Evolutionary conservation across 139 green algal genomes (phyloP).

Genomic region (Chlorella vulgaris): DNA sequence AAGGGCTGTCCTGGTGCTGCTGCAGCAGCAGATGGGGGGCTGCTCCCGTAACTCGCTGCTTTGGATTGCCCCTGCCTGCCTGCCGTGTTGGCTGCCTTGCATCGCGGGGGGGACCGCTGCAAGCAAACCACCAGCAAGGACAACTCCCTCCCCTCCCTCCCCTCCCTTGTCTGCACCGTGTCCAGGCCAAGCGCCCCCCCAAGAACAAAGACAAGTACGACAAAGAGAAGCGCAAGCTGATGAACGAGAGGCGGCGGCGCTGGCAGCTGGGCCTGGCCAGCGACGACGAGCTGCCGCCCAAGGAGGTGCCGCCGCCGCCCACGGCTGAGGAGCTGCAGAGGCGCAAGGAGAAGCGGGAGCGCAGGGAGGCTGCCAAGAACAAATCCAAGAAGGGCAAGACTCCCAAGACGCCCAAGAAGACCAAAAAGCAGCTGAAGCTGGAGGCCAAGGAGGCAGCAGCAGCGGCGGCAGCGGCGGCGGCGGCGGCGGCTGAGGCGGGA

Average conservation of each 20-base stretch:
- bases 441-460: conserved; percentile 29
- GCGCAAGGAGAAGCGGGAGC: not conserved
- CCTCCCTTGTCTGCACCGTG: not conserved
- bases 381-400: conserved; percentile 14
- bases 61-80: no score
- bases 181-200: not conserved
- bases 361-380: not conserved
- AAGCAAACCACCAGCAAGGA: not conserved
- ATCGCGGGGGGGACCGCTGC: not conserved
- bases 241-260: not conserved
- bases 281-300: no score
- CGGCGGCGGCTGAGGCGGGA: not conserved
- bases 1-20: no score
- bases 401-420: conserved; percentile 32
- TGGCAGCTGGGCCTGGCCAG: no score
- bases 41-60: no score
- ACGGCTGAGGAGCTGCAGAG: not conserved
- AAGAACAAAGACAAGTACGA: conserved; percentile 8
- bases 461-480: not conserved
- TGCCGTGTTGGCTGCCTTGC: no score
- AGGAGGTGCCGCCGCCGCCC: no score
- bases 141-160: not conserved
- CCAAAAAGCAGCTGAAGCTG: conserved; percentile 38
- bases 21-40: no score
- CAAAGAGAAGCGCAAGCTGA: conserved; percentile 4